Percentiles rank a stretch among this genome's conserved stretches.
Evolutionary conservation across 768 basidiomycete species (phyloP).

Genomic region (Mycena amicta): DNA sequence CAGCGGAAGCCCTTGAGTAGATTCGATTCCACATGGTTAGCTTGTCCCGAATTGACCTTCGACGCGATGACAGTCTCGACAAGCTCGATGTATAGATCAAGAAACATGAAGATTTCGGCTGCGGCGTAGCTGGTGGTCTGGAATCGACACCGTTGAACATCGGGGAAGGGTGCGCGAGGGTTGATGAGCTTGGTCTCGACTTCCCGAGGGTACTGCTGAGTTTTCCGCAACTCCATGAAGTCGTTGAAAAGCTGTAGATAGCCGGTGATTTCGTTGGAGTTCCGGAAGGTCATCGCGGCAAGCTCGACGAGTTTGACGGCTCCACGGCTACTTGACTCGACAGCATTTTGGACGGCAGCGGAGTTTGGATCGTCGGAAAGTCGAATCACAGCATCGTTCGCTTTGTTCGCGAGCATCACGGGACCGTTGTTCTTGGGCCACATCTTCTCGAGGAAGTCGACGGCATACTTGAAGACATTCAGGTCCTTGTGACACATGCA

Average conservation of each 20-base stretch:
- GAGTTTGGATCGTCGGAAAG: constrained; percentile 13
- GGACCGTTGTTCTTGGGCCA: not conserved
- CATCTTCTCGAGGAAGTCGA: not conserved
- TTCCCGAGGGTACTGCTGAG: not conserved
- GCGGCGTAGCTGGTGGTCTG: constrained; percentile 15
- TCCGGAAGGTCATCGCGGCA: constrained; percentile 27
- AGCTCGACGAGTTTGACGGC: constrained; percentile 27
- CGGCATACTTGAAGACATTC: constrained; percentile 26
- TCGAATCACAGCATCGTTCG: constrained; percentile 13
- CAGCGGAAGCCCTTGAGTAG: constrained; percentile 25
- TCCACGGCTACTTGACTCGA: constrained; percentile 26
- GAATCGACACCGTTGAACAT: constrained; percentile 20
- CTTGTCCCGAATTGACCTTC: constrained; percentile 19
- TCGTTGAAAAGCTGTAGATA: constrained; percentile 19
- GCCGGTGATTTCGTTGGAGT: constrained; percentile 34
- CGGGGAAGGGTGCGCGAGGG: constrained; percentile 20
- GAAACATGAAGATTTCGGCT: constrained; percentile 15
- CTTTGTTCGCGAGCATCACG: not conserved
- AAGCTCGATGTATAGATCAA: constrained; percentile 12
- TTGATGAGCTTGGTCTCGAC: constrained; percentile 1
- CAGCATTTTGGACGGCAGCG: constrained; percentile 16
- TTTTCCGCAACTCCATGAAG: constrained; percentile 18
- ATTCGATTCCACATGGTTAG: constrained; percentile 29
- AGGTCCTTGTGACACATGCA: constrained; percentile 37
- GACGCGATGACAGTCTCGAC: constrained; percentile 9